These are phyloP conservation scores for Cyclotella cryptica DNA, from an alignment of 108 stramenopile genomes.

Conservation along the genomic window DNA sequence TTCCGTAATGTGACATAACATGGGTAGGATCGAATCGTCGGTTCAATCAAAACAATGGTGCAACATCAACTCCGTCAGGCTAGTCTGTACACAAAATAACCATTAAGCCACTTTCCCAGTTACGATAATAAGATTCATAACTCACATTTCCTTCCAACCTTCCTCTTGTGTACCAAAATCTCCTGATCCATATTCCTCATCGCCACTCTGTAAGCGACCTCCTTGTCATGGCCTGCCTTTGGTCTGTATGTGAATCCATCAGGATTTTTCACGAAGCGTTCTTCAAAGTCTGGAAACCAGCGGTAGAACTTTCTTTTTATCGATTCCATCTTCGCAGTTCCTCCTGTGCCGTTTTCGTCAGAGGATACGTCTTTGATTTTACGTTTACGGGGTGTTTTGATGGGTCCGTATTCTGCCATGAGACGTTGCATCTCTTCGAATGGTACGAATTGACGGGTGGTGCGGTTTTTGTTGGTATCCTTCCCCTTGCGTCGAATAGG, in stretches of 20 bases:
- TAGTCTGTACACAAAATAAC: too few relatives aligned
- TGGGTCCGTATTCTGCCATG: slow-evolving; percentile 18
- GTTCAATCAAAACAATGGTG: too few relatives aligned
- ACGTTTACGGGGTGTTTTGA: slow-evolving; percentile 15
- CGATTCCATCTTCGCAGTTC: slow-evolving; percentile 5
- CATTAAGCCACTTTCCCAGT: too few relatives aligned
- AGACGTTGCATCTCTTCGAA: slow-evolving; percentile 33
- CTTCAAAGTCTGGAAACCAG: slow-evolving; percentile 32
- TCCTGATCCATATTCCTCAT: slow-evolving; percentile 14
- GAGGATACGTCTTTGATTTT: background rate
- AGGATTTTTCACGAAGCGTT: slow-evolving; percentile 8
- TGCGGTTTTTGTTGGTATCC: slow-evolving; percentile 13
- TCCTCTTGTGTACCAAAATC: slow-evolving; percentile 13
- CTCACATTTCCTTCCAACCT: slow-evolving; percentile 5
- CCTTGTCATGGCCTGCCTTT: slow-evolving; percentile 21
- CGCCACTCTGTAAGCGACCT: background rate
- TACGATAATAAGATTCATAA: background rate
- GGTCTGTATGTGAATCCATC: slow-evolving; percentile 16
- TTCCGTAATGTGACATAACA: background rate
- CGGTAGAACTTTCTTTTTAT: slow-evolving; percentile 25
- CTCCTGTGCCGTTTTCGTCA: slow-evolving; percentile 1
- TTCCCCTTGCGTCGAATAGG: slow-evolving; percentile 4
- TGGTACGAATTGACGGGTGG: slow-evolving; percentile 21
- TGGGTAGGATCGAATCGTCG: too few relatives aligned
- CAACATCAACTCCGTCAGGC: too few relatives aligned